A percentile compares a stretch with the other conserved stretches of the same genome.
Conservation (phyloP, 2,329 filamentous ascomycete genomes). For the Exophiala spinifera region DNA sequence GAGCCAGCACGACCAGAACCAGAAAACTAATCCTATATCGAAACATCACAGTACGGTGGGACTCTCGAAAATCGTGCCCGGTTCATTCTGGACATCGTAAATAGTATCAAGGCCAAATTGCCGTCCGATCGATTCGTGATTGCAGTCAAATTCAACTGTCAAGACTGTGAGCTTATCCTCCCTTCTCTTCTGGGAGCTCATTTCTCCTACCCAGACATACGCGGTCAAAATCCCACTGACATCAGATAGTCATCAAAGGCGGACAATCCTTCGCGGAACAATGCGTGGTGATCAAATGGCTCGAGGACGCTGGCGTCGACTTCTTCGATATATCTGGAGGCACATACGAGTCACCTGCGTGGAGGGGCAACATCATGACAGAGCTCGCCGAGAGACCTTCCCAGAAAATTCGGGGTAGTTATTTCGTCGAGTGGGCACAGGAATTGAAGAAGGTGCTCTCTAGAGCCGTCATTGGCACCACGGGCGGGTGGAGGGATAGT, state of each 20-base stretch:
- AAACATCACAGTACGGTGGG: conserved; percentile 42
- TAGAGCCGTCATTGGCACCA: conserved; percentile 41
- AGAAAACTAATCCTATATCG: neutral
- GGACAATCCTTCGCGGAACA: conserved; percentile 46
- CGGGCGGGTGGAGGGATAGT: conserved; percentile 60
- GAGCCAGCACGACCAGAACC: neutral
- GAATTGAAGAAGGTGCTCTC: conserved; percentile 8
- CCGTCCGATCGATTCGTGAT: conserved; percentile 43
- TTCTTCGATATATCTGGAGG: conserved; percentile 68
- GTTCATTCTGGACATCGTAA: conserved; percentile 34
- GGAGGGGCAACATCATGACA: conserved; percentile 27
- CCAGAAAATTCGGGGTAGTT: conserved; percentile 7
- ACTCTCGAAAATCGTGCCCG: conserved; percentile 44
- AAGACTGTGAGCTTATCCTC: conserved; percentile 39
- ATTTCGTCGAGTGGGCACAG: conserved; percentile 9
- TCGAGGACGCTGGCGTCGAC: conserved; percentile 45
- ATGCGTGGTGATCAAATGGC: conserved; percentile 55
- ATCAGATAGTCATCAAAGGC: conserved; percentile 25
- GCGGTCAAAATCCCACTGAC: neutral
- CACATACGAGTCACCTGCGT: conserved; percentile 25
- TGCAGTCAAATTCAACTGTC: conserved; percentile 52
- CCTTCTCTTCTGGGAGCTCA: neutral
- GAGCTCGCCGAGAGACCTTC: conserved; percentile 26
- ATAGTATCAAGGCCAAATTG: conserved; percentile 36
- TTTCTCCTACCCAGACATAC: conserved; percentile 14